Conservation (phyloP, 257 asterid genomes). For the Solanum neorickii region DNA sequence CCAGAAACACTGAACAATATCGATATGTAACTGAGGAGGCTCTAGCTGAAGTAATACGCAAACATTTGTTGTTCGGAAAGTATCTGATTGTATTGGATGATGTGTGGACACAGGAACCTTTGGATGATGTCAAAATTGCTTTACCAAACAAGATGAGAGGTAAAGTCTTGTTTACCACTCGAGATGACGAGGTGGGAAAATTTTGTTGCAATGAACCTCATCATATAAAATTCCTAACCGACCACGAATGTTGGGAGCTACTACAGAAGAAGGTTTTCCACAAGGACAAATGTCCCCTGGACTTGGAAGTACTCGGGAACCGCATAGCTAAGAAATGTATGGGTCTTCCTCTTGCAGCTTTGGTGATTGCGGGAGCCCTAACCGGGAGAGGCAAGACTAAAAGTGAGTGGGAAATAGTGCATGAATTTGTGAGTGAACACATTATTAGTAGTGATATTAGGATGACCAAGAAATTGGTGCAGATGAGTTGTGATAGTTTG, state of each 20-base stretch:
- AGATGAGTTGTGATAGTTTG: conserved; percentile 27
- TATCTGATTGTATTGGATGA: conserved; percentile 34
- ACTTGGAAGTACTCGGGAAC: not conserved
- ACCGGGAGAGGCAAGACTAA: not conserved
- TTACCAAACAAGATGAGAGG: conserved; percentile 8
- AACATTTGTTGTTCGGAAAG: not conserved
- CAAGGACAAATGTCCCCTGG: not conserved
- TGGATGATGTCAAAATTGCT: conserved; percentile 3
- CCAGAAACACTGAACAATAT: not conserved
- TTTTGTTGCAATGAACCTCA: conserved; percentile 26
- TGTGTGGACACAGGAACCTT: conserved; percentile 22
- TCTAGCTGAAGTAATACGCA: not conserved
- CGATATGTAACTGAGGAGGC: not conserved
- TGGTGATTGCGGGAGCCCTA: conserved; percentile 15
- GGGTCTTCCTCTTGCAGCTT: conserved; percentile 32
- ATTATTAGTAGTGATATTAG: not conserved
- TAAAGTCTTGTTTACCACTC: conserved; percentile 32
- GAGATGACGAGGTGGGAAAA: conserved; percentile 4
- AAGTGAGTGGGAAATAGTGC: conserved; percentile 4
- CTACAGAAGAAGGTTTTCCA: conserved; percentile 27
- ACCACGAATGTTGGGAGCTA: conserved; percentile 20
- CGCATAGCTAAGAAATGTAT: conserved; percentile 14
- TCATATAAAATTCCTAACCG: not conserved
- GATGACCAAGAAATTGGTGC: conserved; percentile 1
- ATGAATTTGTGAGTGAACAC: not conserved